phyloP scores from a whole-genome alignment of 441 rosid species.

The Gossypium aridum region DNA sequence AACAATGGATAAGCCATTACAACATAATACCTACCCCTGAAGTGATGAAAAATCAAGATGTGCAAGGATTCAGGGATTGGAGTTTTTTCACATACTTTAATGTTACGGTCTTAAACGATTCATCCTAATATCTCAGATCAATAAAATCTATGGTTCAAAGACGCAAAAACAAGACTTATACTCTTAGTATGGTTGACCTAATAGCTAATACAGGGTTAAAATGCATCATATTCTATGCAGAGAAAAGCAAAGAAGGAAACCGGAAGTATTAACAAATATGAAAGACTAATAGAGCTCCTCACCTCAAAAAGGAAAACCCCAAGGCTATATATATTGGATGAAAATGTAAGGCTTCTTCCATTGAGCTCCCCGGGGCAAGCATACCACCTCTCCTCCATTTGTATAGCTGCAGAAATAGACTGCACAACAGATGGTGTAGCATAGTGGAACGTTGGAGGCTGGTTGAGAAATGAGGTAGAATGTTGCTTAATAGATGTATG shows the following conservation, averaged over 20 bases:
- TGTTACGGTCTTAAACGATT: neutral
- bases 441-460: constrained; percentile 23
- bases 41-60: neutral
- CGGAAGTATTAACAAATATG: neutral
- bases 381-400: constrained; percentile 69
- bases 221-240: neutral
- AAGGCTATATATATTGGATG: constrained; percentile 58
- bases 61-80: neutral
- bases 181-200: neutral
- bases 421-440: constrained; percentile 17
- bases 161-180: neutral
- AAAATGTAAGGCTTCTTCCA: constrained; percentile 33
- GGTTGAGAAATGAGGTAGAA: constrained; percentile 26
- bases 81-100: neutral
- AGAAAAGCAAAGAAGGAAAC: neutral
- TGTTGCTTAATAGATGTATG: constrained; percentile 21
- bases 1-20: neutral
- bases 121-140: neutral
- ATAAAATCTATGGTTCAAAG: neutral
- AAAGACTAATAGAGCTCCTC: constrained; percentile 12
- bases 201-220: neutral
- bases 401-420: constrained; percentile 20
- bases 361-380: constrained; percentile 50
- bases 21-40: neutral
- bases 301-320: constrained; percentile 89